Percentiles rank a stretch among this genome's conserved stretches.
phyloP scores from a whole-genome alignment of 78 protist genomes.

The Anaeramoeba ignava region DNA sequence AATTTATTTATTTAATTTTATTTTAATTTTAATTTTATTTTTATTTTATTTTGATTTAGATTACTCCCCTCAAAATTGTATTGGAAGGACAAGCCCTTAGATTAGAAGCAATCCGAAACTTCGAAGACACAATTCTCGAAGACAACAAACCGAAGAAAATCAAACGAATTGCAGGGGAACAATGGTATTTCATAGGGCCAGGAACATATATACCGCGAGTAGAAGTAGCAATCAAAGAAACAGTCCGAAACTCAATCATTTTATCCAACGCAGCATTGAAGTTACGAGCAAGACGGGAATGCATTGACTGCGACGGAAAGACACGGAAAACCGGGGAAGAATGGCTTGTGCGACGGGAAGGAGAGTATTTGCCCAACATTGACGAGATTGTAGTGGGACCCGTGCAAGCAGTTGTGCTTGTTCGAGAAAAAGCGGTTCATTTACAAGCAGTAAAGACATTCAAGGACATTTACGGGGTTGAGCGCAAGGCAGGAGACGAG shows the following conservation, averaged over 20 bases:
- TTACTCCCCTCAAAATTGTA: constrained; percentile 44
- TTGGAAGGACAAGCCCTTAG: constrained; percentile 47
- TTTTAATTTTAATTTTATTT: background rate
- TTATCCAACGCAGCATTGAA: constrained; percentile 54
- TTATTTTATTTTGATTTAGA: background rate
- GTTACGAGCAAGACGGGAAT: constrained; percentile 50
- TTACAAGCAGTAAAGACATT: constrained; percentile 50
- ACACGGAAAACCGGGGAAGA: constrained; percentile 63
- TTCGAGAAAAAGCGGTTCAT: constrained; percentile 50
- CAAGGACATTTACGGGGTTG: constrained; percentile 40
- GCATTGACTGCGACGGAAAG: constrained; percentile 11
- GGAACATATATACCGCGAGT: constrained; percentile 58
- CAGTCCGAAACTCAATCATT: constrained; percentile 36
- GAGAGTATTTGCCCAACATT: constrained; percentile 50
- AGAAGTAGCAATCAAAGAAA: constrained; percentile 37
- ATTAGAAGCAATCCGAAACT: constrained; percentile 59
- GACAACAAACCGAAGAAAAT: no score
- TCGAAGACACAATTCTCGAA: constrained; percentile 41
- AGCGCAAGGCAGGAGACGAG: constrained; percentile 61
- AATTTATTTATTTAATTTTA: no score
- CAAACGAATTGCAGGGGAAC: constrained; percentile 42
- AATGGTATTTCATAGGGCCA: constrained; percentile 56
- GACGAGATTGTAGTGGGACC: constrained; percentile 48
- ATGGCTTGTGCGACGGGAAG: constrained; percentile 46
- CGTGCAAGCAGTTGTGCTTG: constrained; percentile 40